Conservation (phyloP, 2,329 filamentous ascomycete genomes). For the Aspergillus fijiensis region DNA sequence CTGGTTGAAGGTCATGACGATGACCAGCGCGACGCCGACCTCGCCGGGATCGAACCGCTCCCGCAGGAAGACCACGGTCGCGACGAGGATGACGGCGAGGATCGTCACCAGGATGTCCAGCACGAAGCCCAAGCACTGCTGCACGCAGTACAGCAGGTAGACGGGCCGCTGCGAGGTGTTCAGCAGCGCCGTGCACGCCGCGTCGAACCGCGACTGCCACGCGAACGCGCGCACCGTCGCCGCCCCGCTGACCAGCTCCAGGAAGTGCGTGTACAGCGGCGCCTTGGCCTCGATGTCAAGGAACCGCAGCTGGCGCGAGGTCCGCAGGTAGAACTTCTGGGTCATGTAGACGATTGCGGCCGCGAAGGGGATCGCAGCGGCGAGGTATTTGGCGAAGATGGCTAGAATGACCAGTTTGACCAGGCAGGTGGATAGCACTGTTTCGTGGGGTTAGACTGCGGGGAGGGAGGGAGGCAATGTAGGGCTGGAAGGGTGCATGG, state of each 20-base stretch:
- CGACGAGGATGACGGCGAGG: constrained; percentile 44
- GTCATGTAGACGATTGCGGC: constrained; percentile 40
- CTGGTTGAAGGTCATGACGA: constrained; percentile 49
- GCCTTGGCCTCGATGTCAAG: constrained; percentile 55
- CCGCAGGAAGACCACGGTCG: constrained; percentile 41
- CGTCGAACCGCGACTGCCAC: constrained; percentile 43
- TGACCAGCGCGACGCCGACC: constrained; percentile 49
- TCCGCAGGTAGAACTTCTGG: constrained; percentile 49
- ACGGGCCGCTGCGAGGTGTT: constrained; percentile 47
- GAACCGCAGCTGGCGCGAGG: constrained; percentile 50
- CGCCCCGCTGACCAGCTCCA: constrained; percentile 50
- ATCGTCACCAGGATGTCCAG: constrained; percentile 45
- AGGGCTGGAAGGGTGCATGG: not conserved
- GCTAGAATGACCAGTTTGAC: not conserved
- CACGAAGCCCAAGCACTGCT: constrained; percentile 46
- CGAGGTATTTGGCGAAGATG: constrained; percentile 12
- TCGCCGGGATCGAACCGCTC: constrained; percentile 42
- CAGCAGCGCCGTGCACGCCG: constrained; percentile 39
- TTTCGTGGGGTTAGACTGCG: not conserved
- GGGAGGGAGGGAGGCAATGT: not conserved
- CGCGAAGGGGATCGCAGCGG: constrained; percentile 41
- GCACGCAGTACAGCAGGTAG: constrained; percentile 47
- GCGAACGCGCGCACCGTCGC: constrained; percentile 52
- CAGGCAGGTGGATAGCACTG: not conserved
- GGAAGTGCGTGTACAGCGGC: constrained; percentile 52